Percentiles rank a stretch among this genome's conserved stretches.
phyloP scores from a whole-genome alignment of 345 rosid species.

The Excoecaria cochinchinensis region DNA sequence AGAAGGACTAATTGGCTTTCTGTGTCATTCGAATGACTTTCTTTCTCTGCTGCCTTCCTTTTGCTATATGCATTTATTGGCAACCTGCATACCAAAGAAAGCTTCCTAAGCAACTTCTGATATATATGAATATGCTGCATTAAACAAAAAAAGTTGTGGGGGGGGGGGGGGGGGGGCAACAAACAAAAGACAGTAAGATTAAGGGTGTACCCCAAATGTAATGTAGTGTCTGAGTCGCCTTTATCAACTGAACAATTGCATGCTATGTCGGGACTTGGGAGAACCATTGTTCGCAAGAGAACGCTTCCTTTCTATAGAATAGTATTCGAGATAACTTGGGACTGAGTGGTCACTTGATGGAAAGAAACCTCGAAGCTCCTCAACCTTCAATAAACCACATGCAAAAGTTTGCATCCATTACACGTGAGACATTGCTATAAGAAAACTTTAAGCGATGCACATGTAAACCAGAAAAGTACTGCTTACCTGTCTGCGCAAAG shows the following conservation, averaged over 20 bases:
- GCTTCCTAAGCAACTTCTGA: too few species aligned
- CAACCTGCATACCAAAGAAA: slow-evolving; percentile 41
- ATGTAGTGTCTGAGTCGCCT: slow-evolving; percentile 78
- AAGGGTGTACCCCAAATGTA: slow-evolving; percentile 69
- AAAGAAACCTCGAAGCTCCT: slow-evolving; percentile 72
- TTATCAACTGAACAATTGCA: slow-evolving; percentile 40
- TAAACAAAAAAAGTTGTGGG: too few species aligned
- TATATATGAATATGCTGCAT: too few species aligned
- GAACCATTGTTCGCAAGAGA: slow-evolving; percentile 33
- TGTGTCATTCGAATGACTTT: slow-evolving; percentile 49
- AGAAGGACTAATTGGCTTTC: slow-evolving; percentile 32
- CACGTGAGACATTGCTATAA: not conserved
- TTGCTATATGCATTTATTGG: slow-evolving; percentile 51
- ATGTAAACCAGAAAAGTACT: slow-evolving; percentile 13
- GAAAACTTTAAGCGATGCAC: not conserved
- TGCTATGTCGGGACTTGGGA: slow-evolving; percentile 39
- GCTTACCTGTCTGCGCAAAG: slow-evolving; percentile 79
- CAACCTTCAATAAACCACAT: slow-evolving; percentile 43
- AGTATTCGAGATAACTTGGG: slow-evolving; percentile 55
- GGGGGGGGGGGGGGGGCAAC: too few species aligned
- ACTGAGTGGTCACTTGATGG: slow-evolving; percentile 43
- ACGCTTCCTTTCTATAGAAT: slow-evolving; percentile 47
- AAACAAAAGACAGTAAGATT: not conserved
- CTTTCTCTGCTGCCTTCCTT: slow-evolving; percentile 51
- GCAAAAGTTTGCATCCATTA: not conserved